A percentile compares a stretch with the other conserved stretches of the same genome.
Evolutionary conservation across 306 rosid species (phyloP).

Genomic region (Cicer cuneatum): DNA sequence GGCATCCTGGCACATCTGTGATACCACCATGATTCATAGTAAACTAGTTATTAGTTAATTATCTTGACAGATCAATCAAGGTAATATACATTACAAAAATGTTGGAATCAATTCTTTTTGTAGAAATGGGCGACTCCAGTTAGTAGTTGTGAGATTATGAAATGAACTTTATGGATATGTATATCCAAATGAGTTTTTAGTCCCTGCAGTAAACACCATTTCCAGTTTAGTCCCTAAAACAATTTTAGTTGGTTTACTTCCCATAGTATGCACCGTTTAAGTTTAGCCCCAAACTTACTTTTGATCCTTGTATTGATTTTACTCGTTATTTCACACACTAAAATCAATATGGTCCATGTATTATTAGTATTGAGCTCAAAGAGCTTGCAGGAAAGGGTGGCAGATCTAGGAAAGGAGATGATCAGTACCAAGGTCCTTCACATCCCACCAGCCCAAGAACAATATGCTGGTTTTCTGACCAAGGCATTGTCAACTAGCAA

Average conservation of each 20-base stretch:
- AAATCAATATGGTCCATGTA: slow-evolving; percentile 2
- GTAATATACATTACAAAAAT: slow-evolving; percentile 28
- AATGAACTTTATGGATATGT: slow-evolving; percentile 3
- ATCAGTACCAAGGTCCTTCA: too few relatives aligned
- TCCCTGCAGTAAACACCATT: not conserved
- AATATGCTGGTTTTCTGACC: too few relatives aligned
- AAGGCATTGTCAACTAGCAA: too few relatives aligned
- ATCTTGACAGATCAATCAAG: slow-evolving; percentile 25
- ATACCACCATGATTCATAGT: slow-evolving; percentile 41
- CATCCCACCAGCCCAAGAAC: too few relatives aligned
- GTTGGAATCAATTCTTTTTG: slow-evolving; percentile 5
- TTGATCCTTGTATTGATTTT: not conserved
- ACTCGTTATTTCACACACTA: not conserved
- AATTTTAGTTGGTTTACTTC: not conserved
- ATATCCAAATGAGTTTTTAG: not conserved
- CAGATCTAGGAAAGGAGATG: too few relatives aligned
- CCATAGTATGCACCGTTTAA: not conserved
- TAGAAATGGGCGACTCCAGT: too few relatives aligned
- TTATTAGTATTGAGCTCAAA: not conserved
- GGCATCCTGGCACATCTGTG: slow-evolving; percentile 57
- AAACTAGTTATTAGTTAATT: slow-evolving; percentile 38
- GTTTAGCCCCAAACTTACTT: not conserved
- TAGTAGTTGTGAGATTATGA: not conserved
- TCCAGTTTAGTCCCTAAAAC: not conserved
- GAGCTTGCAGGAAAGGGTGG: too few relatives aligned